phyloP scores from a whole-genome alignment of 441 rosid species.

The Rhodomyrtus psidioides region DNA sequence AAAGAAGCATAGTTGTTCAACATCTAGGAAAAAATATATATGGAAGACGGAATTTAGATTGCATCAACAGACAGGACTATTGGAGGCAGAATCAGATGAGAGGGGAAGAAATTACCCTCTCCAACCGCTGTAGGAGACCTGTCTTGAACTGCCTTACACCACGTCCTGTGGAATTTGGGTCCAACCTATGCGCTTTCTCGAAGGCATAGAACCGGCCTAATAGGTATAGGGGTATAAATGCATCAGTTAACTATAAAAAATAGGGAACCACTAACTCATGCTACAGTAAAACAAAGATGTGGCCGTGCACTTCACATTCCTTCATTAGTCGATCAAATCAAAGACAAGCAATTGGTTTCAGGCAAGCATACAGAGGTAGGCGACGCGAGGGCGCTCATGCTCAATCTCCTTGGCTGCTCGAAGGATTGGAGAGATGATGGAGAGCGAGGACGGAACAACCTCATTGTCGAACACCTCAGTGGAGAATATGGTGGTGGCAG shows the following conservation, averaged over 20 bases:
- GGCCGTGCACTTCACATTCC: neutral
- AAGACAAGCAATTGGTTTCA: neutral
- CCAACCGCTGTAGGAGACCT: slow-evolving; percentile 54
- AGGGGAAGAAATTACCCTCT: slow-evolving; percentile 35
- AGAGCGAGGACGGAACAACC: slow-evolving; percentile 85
- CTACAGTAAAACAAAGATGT: neutral
- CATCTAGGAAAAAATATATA: neutral
- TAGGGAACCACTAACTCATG: neutral
- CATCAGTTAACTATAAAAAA: neutral
- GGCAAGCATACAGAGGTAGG: slow-evolving; percentile 68
- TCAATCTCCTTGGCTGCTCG: slow-evolving; percentile 90
- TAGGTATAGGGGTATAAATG: neutral
- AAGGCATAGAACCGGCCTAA: slow-evolving; percentile 83
- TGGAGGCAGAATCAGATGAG: neutral
- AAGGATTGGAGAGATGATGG: slow-evolving; percentile 81
- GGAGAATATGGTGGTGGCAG: slow-evolving; percentile 75
- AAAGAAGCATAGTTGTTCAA: neutral
- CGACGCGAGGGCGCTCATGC: slow-evolving; percentile 91
- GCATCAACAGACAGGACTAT: neutral
- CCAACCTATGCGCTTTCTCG: slow-evolving; percentile 73
- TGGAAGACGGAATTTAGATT: neutral
- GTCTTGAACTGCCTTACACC: slow-evolving; percentile 84
- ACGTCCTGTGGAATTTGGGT: slow-evolving; percentile 56
- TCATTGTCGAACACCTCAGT: slow-evolving; percentile 92
- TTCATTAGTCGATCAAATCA: neutral